These are phyloP conservation scores for Microcyclospora pomicola DNA, from an alignment of 2,329 filamentous ascomycete species.

Conservation along the genomic window DNA sequence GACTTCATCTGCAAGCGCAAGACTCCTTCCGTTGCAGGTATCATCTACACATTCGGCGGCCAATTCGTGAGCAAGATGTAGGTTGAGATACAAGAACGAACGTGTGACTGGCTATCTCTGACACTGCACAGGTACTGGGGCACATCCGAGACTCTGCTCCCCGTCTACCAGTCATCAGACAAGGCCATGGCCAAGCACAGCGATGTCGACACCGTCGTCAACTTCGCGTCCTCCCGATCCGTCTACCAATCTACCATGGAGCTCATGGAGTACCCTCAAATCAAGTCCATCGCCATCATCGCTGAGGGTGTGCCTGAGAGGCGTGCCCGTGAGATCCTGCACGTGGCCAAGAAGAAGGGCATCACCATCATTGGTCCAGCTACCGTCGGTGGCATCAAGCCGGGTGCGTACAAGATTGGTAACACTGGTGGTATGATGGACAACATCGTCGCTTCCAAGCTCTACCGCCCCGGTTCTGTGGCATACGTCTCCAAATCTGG, in stretches of 20 bases:
- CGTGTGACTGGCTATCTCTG: slow-evolving; percentile 7
- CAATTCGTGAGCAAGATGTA: slow-evolving; percentile 99
- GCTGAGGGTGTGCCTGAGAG: slow-evolving; percentile 97
- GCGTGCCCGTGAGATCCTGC: slow-evolving; percentile 95
- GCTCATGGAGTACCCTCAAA: slow-evolving; percentile 90
- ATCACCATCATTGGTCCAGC: slow-evolving; percentile 98
- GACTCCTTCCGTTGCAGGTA: slow-evolving; percentile 91
- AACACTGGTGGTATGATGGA: slow-evolving; percentile 99
- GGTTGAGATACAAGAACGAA: slow-evolving; percentile 5
- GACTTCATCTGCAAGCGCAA: slow-evolving; percentile 99
- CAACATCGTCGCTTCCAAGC: slow-evolving; percentile 99
- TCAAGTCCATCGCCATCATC: slow-evolving; percentile 98
- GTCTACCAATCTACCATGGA: slow-evolving; percentile 99
- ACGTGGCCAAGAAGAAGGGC: slow-evolving; percentile 95
- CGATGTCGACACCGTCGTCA: slow-evolving; percentile 95
- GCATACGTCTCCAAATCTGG: slow-evolving; percentile 99
- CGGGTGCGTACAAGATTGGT: slow-evolving; percentile 97
- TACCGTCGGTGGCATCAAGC: slow-evolving; percentile 98
- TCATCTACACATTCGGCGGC: slow-evolving; percentile 99
- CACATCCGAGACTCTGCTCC: slow-evolving; percentile 95
- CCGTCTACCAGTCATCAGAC: slow-evolving; percentile 86
- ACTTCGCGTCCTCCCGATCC: slow-evolving; percentile 97
- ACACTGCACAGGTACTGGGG: slow-evolving; percentile 67
- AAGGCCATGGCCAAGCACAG: slow-evolving; percentile 95
- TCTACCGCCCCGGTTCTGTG: slow-evolving; percentile 97